phyloP scores from a whole-genome alignment of 2,329 filamentous ascomycete genomes.

The Sporothrix euskadiensis region DNA sequence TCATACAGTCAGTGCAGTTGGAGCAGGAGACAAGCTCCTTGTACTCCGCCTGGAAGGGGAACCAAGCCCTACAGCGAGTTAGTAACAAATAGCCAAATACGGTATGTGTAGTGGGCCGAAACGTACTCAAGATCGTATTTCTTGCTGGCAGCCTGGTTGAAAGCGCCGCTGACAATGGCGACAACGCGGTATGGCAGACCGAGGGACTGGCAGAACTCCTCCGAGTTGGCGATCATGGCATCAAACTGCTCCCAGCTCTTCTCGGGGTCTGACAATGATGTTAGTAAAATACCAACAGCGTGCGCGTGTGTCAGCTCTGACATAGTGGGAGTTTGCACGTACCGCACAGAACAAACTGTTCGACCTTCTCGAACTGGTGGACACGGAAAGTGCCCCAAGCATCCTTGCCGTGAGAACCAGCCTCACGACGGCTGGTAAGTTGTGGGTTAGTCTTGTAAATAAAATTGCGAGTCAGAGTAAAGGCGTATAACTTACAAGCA shows the following conservation, averaged over 20 bases:
- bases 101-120: not conserved
- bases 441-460: not conserved
- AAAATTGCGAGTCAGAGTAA: not conserved
- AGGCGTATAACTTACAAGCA: conserved; percentile 61
- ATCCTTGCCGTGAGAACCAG: conserved; percentile 73
- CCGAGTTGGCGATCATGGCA: conserved; percentile 84
- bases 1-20: conserved; percentile 82
- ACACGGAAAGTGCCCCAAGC: conserved; percentile 98
- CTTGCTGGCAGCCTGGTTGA: conserved; percentile 84
- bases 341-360: conserved; percentile 49
- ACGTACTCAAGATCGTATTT: conserved; percentile 81
- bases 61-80: conserved; percentile 60
- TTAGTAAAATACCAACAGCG: conserved; percentile 54
- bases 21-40: conserved; percentile 97
- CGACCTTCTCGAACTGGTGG: conserved; percentile 79
- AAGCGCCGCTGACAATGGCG: conserved; percentile 89
- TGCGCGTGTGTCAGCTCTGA: too few species aligned
- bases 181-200: conserved; percentile 89
- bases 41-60: conserved; percentile 94
- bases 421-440: conserved; percentile 69
- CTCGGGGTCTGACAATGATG: conserved; percentile 73
- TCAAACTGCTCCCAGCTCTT: conserved; percentile 93
- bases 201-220: conserved; percentile 93
- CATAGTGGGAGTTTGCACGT: conserved; percentile 25
- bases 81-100: not conserved